phyloP scores from a whole-genome alignment of 2,329 filamentous ascomycete genomes.

The Aspergillus sp. region DNA sequence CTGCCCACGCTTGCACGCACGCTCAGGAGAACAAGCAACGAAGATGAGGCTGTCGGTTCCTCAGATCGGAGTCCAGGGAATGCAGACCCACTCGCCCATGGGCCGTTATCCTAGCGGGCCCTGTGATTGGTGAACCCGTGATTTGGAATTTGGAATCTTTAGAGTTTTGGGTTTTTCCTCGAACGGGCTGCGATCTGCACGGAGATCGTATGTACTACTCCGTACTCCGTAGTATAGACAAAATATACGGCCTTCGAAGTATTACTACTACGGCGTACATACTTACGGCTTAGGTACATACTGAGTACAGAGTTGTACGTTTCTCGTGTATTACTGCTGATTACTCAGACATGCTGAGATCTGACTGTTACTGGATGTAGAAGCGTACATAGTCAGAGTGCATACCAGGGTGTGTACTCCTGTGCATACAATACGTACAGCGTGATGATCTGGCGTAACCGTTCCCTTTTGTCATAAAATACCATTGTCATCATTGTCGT shows the following conservation, averaged over 20 bases:
- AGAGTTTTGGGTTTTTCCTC: constrained; percentile 9
- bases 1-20: neutral
- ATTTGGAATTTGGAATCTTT: constrained; percentile 18
- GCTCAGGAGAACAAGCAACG: neutral
- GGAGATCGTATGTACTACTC: neutral
- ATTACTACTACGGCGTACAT: neutral
- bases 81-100: constrained; percentile 10
- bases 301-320: too few relatives aligned
- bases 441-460: too few relatives aligned
- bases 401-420: too few relatives aligned
- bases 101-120: constrained; percentile 15
- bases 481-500: too few relatives aligned
- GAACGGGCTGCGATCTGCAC: constrained; percentile 10
- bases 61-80: neutral
- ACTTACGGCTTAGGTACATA: neutral
- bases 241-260: neutral
- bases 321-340: too few relatives aligned
- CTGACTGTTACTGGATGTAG: too few relatives aligned
- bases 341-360: too few relatives aligned
- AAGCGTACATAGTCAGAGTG: too few relatives aligned
- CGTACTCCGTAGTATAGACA: neutral
- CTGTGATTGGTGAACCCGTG: constrained; percentile 10
- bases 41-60: neutral
- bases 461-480: too few relatives aligned
- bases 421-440: too few relatives aligned